phyloP scores from a whole-genome alignment of 164 flowering plant genomes.

The Piper longum region DNA sequence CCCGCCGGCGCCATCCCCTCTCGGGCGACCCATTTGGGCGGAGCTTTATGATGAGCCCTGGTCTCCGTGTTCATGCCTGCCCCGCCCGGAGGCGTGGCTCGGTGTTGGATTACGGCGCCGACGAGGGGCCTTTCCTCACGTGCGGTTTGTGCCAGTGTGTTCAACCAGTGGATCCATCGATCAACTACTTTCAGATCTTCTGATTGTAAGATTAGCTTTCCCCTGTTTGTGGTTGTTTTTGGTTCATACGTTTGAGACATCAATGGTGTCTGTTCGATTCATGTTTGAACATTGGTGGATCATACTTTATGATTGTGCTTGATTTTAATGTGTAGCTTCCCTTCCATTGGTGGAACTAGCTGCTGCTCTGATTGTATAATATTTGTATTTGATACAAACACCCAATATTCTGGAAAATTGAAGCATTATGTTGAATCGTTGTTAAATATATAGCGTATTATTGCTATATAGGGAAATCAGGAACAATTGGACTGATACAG shows the following conservation, averaged over 20 bases:
- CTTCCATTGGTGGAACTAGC: too few relatives aligned
- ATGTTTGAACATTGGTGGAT: too few relatives aligned
- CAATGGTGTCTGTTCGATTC: too few relatives aligned
- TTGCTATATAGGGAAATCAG: too few relatives aligned
- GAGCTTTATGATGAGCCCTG: not conserved
- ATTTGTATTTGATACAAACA: too few relatives aligned
- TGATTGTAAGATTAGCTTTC: constrained; percentile 37
- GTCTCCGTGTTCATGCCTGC: not conserved
- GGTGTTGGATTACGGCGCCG: constrained; percentile 6
- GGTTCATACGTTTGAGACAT: too few relatives aligned
- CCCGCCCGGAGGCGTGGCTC: not conserved
- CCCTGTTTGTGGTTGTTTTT: too few relatives aligned
- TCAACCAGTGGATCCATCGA: constrained; percentile 64
- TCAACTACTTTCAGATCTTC: constrained; percentile 68
- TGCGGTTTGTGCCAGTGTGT: constrained; percentile 51
- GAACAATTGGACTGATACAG: too few relatives aligned
- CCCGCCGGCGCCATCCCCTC: not conserved
- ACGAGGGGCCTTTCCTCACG: constrained; percentile 28
- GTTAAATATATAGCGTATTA: too few relatives aligned
- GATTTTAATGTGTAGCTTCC: constrained; percentile 26
- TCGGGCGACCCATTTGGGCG: not conserved
- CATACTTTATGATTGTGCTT: constrained; percentile 22
- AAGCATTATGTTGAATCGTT: too few relatives aligned
- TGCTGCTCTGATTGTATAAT: too few relatives aligned
- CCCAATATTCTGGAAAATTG: too few relatives aligned